A percentile compares a stretch with the other conserved stretches of the same genome.
phyloP scores from a whole-genome alignment of 352 stramenopile genomes.

The Pythium monospermum region DNA sequence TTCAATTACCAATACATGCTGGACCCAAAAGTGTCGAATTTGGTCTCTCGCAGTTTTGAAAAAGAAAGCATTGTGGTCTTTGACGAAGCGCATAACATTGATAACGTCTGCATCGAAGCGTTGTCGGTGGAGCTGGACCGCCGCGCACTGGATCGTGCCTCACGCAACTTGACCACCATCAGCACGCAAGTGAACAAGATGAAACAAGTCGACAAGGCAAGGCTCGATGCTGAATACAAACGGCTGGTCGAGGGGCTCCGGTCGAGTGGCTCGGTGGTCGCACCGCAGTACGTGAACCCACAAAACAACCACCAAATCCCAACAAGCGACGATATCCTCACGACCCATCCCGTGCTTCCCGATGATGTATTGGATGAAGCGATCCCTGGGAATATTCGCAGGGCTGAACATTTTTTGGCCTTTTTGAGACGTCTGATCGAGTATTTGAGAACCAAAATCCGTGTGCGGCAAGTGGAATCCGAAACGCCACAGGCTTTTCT shows the following conservation, averaged over 20 bases:
- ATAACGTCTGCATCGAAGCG: conserved; percentile 99
- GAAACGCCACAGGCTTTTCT: conserved; percentile 97
- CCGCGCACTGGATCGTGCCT: conserved; percentile 88
- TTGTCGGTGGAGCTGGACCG: conserved; percentile 95
- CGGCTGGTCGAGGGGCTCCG: conserved; percentile 94
- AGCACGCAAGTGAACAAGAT: conserved; percentile 77
- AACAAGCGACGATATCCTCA: conserved; percentile 57
- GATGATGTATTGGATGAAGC: conserved; percentile 96
- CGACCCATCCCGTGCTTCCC: conserved; percentile 79
- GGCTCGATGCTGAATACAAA: conserved; percentile 94
- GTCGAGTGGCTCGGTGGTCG: conserved; percentile 79
- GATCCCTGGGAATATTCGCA: conserved; percentile 96
- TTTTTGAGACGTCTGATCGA: conserved; percentile 98
- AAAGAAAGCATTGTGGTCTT: conserved; percentile 93
- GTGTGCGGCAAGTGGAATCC: conserved; percentile 89
- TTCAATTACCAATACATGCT: conserved; percentile 99
- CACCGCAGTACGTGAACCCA: conserved; percentile 45
- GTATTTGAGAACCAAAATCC: conserved; percentile 84
- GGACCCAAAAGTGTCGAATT: conserved; percentile 93
- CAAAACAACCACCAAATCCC: conserved; percentile 36
- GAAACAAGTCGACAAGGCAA: conserved; percentile 88
- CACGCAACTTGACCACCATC: conserved; percentile 81
- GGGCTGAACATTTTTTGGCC: conserved; percentile 97
- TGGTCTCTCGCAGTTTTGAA: conserved; percentile 94
- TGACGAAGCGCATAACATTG: conserved; percentile 99